Percentiles rank a stretch among this genome's conserved stretches.
phyloP scores from a whole-genome alignment of 495 filamentous ascomycete genomes.

The Cenococcum geophilum region DNA sequence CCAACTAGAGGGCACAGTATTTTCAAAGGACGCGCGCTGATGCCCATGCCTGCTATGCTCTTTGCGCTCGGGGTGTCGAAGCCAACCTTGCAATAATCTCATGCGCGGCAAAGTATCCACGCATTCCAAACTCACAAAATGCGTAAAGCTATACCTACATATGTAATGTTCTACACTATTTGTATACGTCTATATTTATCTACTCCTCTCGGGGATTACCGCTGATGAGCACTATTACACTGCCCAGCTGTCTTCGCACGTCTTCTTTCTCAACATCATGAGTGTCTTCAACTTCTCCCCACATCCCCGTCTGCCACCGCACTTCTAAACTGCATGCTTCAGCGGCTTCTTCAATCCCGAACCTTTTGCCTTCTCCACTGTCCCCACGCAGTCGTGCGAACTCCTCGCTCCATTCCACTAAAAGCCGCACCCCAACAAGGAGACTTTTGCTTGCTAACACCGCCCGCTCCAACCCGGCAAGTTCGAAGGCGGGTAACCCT shows the following conservation, averaged over 20 bases:
- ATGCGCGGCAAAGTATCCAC: too few species aligned
- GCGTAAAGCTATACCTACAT: not conserved
- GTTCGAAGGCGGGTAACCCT: conserved; percentile 63
- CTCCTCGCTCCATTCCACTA: conserved; percentile 85
- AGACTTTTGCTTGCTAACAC: conserved; percentile 82
- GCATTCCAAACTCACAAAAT: not conserved
- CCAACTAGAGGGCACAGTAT: not conserved
- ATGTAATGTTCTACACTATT: not conserved
- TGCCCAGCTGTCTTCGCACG: conserved; percentile 78
- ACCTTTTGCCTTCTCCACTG: conserved; percentile 37
- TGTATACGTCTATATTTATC: not conserved
- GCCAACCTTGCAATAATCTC: too few species aligned
- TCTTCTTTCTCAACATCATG: conserved; percentile 97
- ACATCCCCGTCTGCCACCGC: conserved; percentile 79
- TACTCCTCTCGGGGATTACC: conserved; percentile 13
- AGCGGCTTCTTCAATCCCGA: conserved; percentile 67
- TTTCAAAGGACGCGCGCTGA: not conserved
- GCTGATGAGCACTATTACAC: conserved; percentile 68
- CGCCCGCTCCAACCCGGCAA: conserved; percentile 79
- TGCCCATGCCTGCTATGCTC: too few species aligned
- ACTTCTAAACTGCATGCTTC: conserved; percentile 77
- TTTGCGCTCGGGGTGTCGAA: too few species aligned
- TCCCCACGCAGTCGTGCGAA: conserved; percentile 42
- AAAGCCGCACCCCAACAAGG: conserved; percentile 64
- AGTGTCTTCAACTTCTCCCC: conserved; percentile 97